phyloP scores from a whole-genome alignment of 108 stramenopile genomes.

The Stephanodiscus triporus region DNA sequence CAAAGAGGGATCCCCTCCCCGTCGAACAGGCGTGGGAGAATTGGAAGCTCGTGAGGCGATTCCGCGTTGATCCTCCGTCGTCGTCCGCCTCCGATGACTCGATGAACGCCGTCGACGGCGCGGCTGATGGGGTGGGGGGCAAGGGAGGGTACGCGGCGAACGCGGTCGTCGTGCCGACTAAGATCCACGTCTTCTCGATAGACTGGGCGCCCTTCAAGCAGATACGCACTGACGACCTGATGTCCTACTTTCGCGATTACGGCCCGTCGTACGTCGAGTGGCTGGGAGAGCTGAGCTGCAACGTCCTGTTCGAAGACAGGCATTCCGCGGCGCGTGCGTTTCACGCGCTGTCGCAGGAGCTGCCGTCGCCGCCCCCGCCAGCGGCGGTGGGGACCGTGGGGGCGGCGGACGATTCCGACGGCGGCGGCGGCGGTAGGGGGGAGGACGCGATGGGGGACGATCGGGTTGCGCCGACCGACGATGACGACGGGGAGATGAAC shows the following conservation, averaged over 20 bases:
- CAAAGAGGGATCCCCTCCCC: slow-evolving; percentile 56
- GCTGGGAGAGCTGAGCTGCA: slow-evolving; percentile 80
- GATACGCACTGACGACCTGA: slow-evolving; percentile 78
- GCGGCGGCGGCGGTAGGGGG: no score
- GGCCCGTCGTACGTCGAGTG: slow-evolving; percentile 87
- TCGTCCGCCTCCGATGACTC: slow-evolving; percentile 27
- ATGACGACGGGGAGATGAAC: slow-evolving; percentile 7
- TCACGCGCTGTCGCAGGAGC: slow-evolving; percentile 61
- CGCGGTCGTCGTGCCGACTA: slow-evolving; percentile 51
- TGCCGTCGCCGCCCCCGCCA: slow-evolving; percentile 66
- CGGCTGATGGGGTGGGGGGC: slow-evolving; percentile 21
- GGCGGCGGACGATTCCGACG: slow-evolving; percentile 1
- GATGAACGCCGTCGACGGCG: slow-evolving; percentile 19
- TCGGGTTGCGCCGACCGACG: background rate
- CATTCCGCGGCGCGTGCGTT: slow-evolving; percentile 74
- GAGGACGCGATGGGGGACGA: background rate
- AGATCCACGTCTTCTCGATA: slow-evolving; percentile 80
- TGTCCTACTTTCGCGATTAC: slow-evolving; percentile 59
- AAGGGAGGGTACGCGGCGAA: no score
- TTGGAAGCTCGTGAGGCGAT: slow-evolving; percentile 62
- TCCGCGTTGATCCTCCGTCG: slow-evolving; percentile 64
- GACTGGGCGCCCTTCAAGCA: slow-evolving; percentile 90
- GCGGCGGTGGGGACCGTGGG: slow-evolving; percentile 6
- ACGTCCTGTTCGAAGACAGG: slow-evolving; percentile 75
- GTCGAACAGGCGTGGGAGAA: slow-evolving; percentile 83